Percentiles rank a stretch among this genome's conserved stretches.
These are phyloP conservation scores for Phyllosticta citribraziliensis DNA, from an alignment of 2,329 filamentous ascomycete genomes.

Conservation along the genomic window DNA sequence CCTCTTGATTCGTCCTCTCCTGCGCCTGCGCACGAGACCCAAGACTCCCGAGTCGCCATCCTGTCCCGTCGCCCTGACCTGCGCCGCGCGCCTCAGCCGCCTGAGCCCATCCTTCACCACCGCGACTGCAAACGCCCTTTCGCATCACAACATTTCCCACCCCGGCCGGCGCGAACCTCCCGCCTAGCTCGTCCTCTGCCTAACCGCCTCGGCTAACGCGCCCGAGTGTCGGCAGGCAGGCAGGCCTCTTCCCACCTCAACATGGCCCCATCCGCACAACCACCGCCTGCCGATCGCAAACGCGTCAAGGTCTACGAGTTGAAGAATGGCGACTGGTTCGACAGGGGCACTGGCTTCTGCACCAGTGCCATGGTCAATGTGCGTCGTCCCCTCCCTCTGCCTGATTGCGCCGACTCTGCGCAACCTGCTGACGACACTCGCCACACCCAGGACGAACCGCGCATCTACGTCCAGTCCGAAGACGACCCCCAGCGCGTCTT, in stretches of 20 bases:
- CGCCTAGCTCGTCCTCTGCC: neutral
- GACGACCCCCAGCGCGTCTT: slow-evolving; percentile 76
- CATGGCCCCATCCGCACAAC: slow-evolving; percentile 32
- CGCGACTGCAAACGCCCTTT: slow-evolving; percentile 7
- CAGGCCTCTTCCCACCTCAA: slow-evolving; percentile 16
- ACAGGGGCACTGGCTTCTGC: slow-evolving; percentile 93
- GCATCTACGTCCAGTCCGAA: slow-evolving; percentile 86
- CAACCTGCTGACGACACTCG: slow-evolving; percentile 20
- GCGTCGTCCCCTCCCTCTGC: slow-evolving; percentile 24
- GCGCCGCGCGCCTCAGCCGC: slow-evolving; percentile 1
- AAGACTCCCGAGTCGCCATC: neutral
- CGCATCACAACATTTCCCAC: slow-evolving; percentile 11
- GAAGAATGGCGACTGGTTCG: slow-evolving; percentile 98
- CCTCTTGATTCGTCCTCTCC: neutral
- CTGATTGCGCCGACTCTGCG: neutral
- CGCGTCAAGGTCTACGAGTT: slow-evolving; percentile 98
- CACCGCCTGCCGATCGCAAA: slow-evolving; percentile 40
- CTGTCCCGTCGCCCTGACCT: neutral
- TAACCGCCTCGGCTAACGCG: slow-evolving; percentile 23
- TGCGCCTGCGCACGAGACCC: neutral
- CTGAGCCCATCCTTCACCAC: neutral
- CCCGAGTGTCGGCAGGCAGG: slow-evolving; percentile 8
- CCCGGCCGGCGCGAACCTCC: neutral
- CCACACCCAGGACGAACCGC: slow-evolving; percentile 64
- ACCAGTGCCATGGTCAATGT: slow-evolving; percentile 66